Evolutionary conservation across 2,329 filamentous ascomycete genomes (phyloP), one percentile per base, ranked within the genome.

Genomic region (Periconia macrospinosa): DNA sequence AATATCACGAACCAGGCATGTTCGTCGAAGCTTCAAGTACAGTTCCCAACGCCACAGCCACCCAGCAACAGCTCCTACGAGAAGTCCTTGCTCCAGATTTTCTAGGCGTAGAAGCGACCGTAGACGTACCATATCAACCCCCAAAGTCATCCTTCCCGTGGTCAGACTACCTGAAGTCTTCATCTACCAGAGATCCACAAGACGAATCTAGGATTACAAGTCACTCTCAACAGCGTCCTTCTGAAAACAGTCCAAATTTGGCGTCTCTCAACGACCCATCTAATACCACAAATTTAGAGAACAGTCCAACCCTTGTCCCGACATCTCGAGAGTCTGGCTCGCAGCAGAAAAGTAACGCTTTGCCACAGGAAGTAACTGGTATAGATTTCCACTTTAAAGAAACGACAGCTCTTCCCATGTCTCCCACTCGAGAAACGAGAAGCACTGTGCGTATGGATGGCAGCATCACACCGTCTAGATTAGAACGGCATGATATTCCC

Each of bases 11-110:
- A 27, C 75, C 76, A 40, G 61, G 64, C 35, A 66, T 77, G 67
- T 79, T 78, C 53, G 67, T 64, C 45, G 72, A 75, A 30, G 65
- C 67, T 40, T 77, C 75, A 14, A 78, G 72, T 54, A 79, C 77
- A 0, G 59, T 77, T 14, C 72, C 72, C 3, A 74, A 77, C 53
- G 75, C 71, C 33, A 75, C 72, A 30, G 68, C 72, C 11, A 76
- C 72, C 17, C 73, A 77, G 55, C 68, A 74, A 56, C 65, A 68
- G n/a, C 57, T 79, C 47, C 47, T 78, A 23, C 72, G 75, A 35
- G 66, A 68, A 35, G 68, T 73, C 17, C 53, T 59, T 44, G 62
- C 58, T 19, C 65, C 69, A 30, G 56, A 30, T 7, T 66, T 67
- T 30, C 56, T 67, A 15, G 67, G 62, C 15, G 46, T 71, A 30